Base-by-base conservation (phyloP, 2,329 filamentous ascomycete species). In the Zopfia rhizophila region DNA sequence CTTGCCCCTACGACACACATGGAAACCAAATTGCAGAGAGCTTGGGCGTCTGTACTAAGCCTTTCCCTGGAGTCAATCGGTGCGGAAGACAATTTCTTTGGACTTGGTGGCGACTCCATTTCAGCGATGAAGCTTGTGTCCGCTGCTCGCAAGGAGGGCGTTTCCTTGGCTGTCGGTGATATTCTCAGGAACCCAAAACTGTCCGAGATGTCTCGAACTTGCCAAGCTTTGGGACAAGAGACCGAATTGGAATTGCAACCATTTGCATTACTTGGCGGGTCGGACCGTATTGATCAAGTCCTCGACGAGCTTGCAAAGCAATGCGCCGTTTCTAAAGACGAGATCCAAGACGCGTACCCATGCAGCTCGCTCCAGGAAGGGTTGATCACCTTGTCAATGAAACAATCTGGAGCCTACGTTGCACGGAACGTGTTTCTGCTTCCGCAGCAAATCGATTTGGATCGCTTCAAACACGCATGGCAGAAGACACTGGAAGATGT, bases 361-460 rank as follows among this genome's bases (percentile, higher is more conserved):
- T 82, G 79, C 63, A 80, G 79, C 0, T 75, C 80, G 0, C 66
- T 82, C 1, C 81, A 84, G 47, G 80, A 82, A 56, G 79, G 76
- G 2, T 71, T 84, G 2, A 77, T 84, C 69, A 78, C 80, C 0
- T 61, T 83, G 5, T 79, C 80, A 2, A 72, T 75, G 45, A 80
- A 79, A 56, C 70, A 77, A 18, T 72, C 73, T 22, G 80, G 79
- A 30, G 76, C 78, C 0, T 84, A 83, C 28, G 74, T 84, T 2
- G 78, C 78, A 2, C 78, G 78, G 22, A 69, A 69, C 19, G 56
- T 70, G 0, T 74, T 73, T 50, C 54, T 55, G 5, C 32, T 58
- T 16, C 29, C 33, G 2, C 17, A 12, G 3, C 8, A 39, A 13
- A 16, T 51, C 13, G 38, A 49, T 19, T 2, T 47, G 4, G 2